A percentile compares a stretch with the other conserved stretches of the same genome.
Evolutionary conservation across 73 alveolate species (phyloP).

Genomic region (Tetrahymena elliotti): DNA sequence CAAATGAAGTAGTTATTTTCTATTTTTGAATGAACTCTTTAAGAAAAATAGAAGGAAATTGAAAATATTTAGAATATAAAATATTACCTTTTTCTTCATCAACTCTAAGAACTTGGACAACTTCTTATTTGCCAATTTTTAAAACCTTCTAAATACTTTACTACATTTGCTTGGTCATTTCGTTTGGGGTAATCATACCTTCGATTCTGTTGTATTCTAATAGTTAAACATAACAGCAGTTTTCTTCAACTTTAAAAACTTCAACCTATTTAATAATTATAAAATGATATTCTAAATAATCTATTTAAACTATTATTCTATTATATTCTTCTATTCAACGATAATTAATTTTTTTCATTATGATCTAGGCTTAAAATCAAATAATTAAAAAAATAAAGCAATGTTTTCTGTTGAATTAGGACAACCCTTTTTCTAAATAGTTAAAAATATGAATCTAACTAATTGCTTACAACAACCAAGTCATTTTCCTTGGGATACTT

Average conservation of each 20-base stretch:
- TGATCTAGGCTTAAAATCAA: background rate
- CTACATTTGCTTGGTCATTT: constrained; percentile 75
- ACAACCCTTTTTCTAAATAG: background rate
- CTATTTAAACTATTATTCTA: background rate
- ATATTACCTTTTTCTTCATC: constrained; percentile 56
- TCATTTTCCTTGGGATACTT: constrained; percentile 82
- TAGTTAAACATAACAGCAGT: constrained; percentile 83
- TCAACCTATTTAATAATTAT: constrained; percentile 46
- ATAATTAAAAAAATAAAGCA: background rate
- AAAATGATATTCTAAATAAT: background rate
- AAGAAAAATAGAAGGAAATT: background rate
- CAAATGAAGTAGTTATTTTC: background rate
- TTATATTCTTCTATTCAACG: background rate
- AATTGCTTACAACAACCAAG: constrained; percentile 51
- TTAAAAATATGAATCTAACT: background rate
- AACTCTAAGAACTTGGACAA: constrained; percentile 75
- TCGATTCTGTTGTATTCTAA: constrained; percentile 74
- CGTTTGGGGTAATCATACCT: constrained; percentile 80
- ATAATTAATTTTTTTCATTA: background rate
- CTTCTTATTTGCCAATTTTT: constrained; percentile 83
- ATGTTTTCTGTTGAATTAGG: background rate
- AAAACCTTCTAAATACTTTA: constrained; percentile 64
- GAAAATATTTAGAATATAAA: background rate
- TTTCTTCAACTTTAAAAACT: constrained; percentile 63
- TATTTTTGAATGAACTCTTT: background rate